Evolutionary conservation across 176 grass and related monocot genomes (phyloP).

Genomic region (Elaeis guineensis): DNA sequence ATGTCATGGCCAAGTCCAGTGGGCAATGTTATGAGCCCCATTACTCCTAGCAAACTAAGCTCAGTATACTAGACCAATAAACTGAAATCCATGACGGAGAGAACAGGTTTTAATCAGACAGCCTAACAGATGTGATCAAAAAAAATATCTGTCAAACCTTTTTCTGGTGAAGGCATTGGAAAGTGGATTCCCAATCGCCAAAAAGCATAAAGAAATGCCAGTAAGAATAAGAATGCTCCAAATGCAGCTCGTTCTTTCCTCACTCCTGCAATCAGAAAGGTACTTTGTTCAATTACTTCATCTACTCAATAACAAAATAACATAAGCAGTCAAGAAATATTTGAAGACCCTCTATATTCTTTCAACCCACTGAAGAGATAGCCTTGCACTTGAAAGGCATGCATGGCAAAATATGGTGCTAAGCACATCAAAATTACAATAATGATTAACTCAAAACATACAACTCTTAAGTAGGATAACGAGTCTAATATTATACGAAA

Average conservation of each 20-base stretch:
- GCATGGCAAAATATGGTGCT: no score
- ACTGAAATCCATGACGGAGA: no score
- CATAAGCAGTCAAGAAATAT: neutral
- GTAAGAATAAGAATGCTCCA: conserved; percentile 55
- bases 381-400: no score
- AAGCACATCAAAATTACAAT: no score
- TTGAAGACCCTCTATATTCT: neutral
- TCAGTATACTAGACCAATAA: no score
- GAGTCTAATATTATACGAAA: no score
- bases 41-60: no score
- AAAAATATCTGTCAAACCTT: conserved; percentile 31
- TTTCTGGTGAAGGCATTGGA: conserved; percentile 95
- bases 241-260: conserved; percentile 66
- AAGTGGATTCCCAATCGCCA: conserved; percentile 99
- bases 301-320: neutral
- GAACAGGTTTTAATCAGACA: no score
- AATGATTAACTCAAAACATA: neutral
- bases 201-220: conserved; percentile 82
- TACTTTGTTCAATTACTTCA: conserved; percentile 3
- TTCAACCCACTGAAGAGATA: no score
- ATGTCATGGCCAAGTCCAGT: no score
- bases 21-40: no score
- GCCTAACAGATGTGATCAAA: conserved; percentile 1
- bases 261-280: conserved; percentile 44
- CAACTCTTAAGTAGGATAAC: no score